phyloP scores from a whole-genome alignment of 2,329 filamentous ascomycete species.

The Phyllosticta ampelicida region DNA sequence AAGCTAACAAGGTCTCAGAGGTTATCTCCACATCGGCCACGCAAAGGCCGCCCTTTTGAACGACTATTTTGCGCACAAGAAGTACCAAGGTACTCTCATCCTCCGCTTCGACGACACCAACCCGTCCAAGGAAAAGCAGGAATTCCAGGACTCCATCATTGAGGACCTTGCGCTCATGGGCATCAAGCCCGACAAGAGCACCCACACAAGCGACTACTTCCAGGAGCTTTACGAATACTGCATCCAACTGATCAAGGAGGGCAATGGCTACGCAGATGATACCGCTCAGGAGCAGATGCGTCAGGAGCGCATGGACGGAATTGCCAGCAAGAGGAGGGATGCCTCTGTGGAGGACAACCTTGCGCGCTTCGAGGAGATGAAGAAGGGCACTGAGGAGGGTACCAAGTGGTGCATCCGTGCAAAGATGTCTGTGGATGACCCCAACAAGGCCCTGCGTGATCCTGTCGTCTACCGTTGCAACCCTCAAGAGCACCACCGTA shows the following conservation, averaged over 20 bases:
- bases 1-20: constrained; percentile 28
- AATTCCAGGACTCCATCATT: constrained; percentile 88
- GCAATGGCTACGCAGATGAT: constrained; percentile 88
- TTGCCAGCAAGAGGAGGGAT: constrained; percentile 71
- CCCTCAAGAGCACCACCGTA: constrained; percentile 60
- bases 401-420: constrained; percentile 83
- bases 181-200: constrained; percentile 75
- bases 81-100: constrained; percentile 82
- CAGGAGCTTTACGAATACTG: constrained; percentile 80
- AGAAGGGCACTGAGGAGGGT: constrained; percentile 68
- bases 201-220: constrained; percentile 94
- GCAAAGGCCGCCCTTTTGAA: constrained; percentile 88
- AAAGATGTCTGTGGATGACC: constrained; percentile 83
- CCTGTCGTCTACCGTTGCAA: constrained; percentile 98
- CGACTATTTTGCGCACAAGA: constrained; percentile 92
- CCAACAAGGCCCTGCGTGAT: constrained; percentile 92
- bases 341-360: constrained; percentile 73
- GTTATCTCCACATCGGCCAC: constrained; percentile 91
- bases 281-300: constrained; percentile 85
- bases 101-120: constrained; percentile 97
- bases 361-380: constrained; percentile 87
- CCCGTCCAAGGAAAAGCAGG: constrained; percentile 91
- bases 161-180: constrained; percentile 87
- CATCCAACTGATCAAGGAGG: constrained; percentile 72
- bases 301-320: constrained; percentile 71